phyloP scores from a whole-genome alignment of 2,329 filamentous ascomycete species.

The Colletotrichum nymphaeae region DNA sequence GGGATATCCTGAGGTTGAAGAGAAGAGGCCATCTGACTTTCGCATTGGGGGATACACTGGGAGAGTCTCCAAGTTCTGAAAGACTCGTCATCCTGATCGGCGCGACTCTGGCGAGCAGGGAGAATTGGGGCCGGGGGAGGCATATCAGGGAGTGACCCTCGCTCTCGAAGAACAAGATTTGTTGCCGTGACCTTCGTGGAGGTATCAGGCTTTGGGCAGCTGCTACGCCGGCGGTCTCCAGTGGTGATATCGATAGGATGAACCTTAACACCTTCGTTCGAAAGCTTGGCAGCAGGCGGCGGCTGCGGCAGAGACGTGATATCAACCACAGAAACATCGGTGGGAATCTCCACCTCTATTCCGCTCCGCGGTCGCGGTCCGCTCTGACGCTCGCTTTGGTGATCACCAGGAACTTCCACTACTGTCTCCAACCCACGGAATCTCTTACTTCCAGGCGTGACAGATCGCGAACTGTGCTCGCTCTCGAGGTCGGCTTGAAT shows the following conservation, averaged over 20 bases:
- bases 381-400: constrained; percentile 1
- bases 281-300: constrained; percentile 10
- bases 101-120: neutral
- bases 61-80: constrained; percentile 38
- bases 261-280: constrained; percentile 12
- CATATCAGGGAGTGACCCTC: constrained; percentile 32
- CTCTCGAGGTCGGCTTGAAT: constrained; percentile 25
- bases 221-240: constrained; percentile 18
- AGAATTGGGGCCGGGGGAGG: constrained; percentile 31
- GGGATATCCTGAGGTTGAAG: neutral
- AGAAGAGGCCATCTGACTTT: constrained; percentile 1
- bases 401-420: constrained; percentile 17
- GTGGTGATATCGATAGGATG: constrained; percentile 1
- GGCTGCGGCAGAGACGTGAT: neutral
- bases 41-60: constrained; percentile 12
- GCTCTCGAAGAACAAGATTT: constrained; percentile 28
- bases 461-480: constrained; percentile 25
- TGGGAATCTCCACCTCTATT: constrained; percentile 18
- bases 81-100: constrained; percentile 33
- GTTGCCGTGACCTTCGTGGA: constrained; percentile 12
- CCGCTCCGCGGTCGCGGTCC: constrained; percentile 17
- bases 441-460: constrained; percentile 27
- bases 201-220: constrained; percentile 11
- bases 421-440: constrained; percentile 27
- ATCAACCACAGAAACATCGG: neutral